Base-by-base conservation (phyloP, 148 eudicot genomes). In the Dysphania ambrosioides region DNA sequence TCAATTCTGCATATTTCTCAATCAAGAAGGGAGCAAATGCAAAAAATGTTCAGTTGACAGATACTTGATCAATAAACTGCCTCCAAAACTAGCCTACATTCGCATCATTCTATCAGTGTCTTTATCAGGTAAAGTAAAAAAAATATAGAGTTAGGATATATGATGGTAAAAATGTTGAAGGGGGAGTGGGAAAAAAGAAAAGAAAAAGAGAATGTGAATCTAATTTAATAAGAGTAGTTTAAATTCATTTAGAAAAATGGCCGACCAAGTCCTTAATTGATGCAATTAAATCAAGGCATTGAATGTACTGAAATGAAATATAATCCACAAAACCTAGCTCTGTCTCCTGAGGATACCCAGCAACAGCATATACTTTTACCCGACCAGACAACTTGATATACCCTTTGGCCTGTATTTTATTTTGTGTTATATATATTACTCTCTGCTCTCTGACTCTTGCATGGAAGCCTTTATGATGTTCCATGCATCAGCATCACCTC, bases 231-330 rank as follows among this genome's bases (percentile, higher is more conserved):
- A 40, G 71, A 67, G 56, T 67, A 4, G 21, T 67, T 23, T 8
- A 30, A 49, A 31, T 4, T 47, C 23, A 19, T 53, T 53, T 41
- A 63, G 70, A 77, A 51, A 71, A 61, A 53, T 56, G 21, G 73
- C 67, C 79, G 67, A 68, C 73, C 79, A 68, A 57, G 68, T 40
- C 44, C 60, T 76, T 23, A 76, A 59, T 76, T 23, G 69, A 59
- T 69, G 79, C 68, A 76, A 68, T 68, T 57, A 76, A 76, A 55
- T 68, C 31, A 35, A 53, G 75, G 66, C 75, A 77, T 71, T 77
- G 24, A 77, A 71, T 71, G 70, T 49, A 42, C 59, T 71, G 75
- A 49, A 62, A 49, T 53, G 36, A 77, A 66, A 29, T 51, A 40
- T 11, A 38, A 41, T 42, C 42, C 65, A 59, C 18, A 23, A 34